Percentiles rank a stretch among this genome's conserved stretches.
These are phyloP conservation scores for Amylostereum areolatum DNA, from an alignment of 1,284 basidiomycete genomes.

Conservation along the genomic window DNA sequence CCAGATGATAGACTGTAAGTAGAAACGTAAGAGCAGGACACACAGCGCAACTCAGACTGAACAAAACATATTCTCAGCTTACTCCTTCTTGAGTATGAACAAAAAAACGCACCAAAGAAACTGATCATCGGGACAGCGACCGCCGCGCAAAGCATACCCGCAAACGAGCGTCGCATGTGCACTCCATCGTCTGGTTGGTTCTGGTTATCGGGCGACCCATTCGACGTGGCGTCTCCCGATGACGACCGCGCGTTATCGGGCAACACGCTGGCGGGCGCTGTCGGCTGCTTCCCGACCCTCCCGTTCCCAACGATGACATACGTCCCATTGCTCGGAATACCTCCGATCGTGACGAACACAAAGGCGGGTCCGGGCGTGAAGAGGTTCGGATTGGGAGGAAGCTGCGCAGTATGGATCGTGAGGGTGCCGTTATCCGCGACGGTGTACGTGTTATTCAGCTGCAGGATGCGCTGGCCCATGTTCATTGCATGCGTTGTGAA, in stretches of 20 bases:
- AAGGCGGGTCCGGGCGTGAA: slow-evolving; percentile 87
- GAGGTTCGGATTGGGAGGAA: slow-evolving; percentile 76
- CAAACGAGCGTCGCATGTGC: too few species aligned
- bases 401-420: slow-evolving; percentile 71
- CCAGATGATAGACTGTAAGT: too few species aligned
- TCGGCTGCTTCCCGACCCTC: slow-evolving; percentile 62
- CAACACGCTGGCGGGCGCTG: slow-evolving; percentile 36
- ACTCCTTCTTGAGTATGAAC: too few species aligned
- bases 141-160: too few species aligned
- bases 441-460: slow-evolving; percentile 77
- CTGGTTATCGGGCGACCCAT: slow-evolving; percentile 11
- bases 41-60: too few species aligned
- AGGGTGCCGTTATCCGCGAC: slow-evolving; percentile 72
- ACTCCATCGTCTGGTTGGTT: not conserved
- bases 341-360: slow-evolving; percentile 75
- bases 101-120: too few species aligned
- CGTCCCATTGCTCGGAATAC: slow-evolving; percentile 78
- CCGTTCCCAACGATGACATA: slow-evolving; percentile 76
- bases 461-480: slow-evolving; percentile 78
- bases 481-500: slow-evolving; percentile 95
- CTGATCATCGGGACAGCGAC: too few species aligned
- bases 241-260: slow-evolving; percentile 38
- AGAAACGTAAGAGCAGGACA: too few species aligned
- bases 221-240: slow-evolving; percentile 1
- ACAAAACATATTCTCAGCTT: too few species aligned